phyloP scores from a whole-genome alignment of 768 basidiomycete species.

The Strobilomyces echinocephalus region DNA sequence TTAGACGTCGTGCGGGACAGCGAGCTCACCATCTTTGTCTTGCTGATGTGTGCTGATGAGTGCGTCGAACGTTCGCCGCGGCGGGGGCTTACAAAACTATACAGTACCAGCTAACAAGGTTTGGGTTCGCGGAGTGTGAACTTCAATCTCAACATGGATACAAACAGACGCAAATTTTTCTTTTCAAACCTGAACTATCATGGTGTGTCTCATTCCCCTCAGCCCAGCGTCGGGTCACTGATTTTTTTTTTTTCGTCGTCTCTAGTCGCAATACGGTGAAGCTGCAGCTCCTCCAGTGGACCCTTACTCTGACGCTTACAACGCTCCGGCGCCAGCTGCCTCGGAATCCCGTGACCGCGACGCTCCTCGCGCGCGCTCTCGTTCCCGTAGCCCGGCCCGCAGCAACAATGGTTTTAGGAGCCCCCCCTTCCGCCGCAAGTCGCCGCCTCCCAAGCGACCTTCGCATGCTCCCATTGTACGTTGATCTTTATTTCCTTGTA shows the following conservation, averaged over 20 bases:
- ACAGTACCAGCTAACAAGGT: slow-evolving; percentile 43
- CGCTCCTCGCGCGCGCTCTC: slow-evolving; percentile 59
- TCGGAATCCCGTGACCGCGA: slow-evolving; percentile 51
- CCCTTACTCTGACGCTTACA: slow-evolving; percentile 82
- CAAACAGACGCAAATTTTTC: slow-evolving; percentile 40
- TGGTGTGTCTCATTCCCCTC: slow-evolving; percentile 43
- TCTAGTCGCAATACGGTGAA: slow-evolving; percentile 59
- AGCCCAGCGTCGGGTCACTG: neutral
- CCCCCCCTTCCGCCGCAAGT: slow-evolving; percentile 52
- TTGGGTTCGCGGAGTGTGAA: slow-evolving; percentile 29
- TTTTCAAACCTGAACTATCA: slow-evolving; percentile 56
- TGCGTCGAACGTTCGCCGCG: slow-evolving; percentile 32
- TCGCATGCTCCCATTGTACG: slow-evolving; percentile 72
- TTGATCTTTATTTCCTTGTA: slow-evolving; percentile 14
- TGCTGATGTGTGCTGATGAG: slow-evolving; percentile 50
- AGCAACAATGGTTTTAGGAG: slow-evolving; percentile 54
- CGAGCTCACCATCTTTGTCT: slow-evolving; percentile 80
- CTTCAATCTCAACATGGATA: slow-evolving; percentile 32
- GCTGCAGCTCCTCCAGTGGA: slow-evolving; percentile 55
- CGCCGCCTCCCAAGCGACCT: slow-evolving; percentile 59
- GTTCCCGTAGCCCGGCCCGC: slow-evolving; percentile 65
- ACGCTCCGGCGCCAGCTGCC: slow-evolving; percentile 51
- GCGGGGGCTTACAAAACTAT: slow-evolving; percentile 65
- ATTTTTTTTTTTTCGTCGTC: slow-evolving; percentile 3
- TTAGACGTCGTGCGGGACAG: slow-evolving; percentile 31